A percentile compares a stretch with the other conserved stretches of the same genome.
Evolutionary conservation across 2,329 filamentous ascomycete genomes (phyloP).

Genomic region (Venturia carpophila): DNA sequence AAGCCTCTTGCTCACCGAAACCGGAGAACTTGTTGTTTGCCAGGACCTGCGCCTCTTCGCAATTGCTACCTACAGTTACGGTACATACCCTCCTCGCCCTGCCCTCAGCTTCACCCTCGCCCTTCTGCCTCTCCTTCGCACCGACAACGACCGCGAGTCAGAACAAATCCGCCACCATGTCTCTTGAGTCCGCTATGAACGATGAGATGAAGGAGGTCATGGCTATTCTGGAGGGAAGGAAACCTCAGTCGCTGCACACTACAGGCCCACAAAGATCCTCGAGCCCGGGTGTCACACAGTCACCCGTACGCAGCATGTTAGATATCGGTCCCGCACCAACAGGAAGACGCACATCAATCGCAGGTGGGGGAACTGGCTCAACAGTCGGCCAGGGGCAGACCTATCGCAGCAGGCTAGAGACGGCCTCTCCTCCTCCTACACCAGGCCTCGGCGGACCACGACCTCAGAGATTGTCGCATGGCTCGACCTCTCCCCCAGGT

Average conservation of each 20-base stretch:
- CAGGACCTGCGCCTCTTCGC: background rate
- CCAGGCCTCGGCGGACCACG: background rate
- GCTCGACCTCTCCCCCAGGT: constrained; percentile 27
- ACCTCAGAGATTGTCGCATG: constrained; percentile 8
- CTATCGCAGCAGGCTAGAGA: constrained; percentile 33
- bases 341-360: constrained; percentile 30
- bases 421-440: constrained; percentile 17
- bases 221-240: constrained; percentile 54
- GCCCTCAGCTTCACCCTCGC: background rate
- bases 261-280: constrained; percentile 42
- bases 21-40: background rate
- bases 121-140: background rate
- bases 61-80: background rate
- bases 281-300: constrained; percentile 40
- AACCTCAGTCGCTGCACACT: constrained; percentile 23
- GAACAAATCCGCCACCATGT: constrained; percentile 44
- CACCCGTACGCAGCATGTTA: constrained; percentile 60
- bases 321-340: constrained; percentile 24
- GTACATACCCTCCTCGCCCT: background rate
- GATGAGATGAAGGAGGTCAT: constrained; percentile 70
- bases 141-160: background rate
- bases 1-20: background rate
- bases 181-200: constrained; percentile 67
- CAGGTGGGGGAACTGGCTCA: constrained; percentile 29
- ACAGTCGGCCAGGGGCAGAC: constrained; percentile 19